A percentile compares a stretch with the other conserved stretches of the same genome.
Conservation (phyloP, 2,329 filamentous ascomycete species). For the Ophiocordyceps camponoti-floridani region DNA sequence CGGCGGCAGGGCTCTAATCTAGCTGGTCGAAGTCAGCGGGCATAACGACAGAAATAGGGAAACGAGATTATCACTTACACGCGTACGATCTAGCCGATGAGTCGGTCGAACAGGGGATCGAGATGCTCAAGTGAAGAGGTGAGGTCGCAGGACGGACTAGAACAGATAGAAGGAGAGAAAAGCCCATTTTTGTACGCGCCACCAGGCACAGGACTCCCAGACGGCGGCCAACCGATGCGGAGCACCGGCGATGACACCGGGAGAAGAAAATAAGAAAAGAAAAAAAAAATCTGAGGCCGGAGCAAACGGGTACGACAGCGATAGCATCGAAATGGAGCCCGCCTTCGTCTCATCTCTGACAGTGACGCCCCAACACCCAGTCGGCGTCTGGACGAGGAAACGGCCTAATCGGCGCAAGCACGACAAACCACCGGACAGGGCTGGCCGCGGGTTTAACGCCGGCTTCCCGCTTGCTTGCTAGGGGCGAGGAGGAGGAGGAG, state of each 20-base stretch:
- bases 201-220: background rate
- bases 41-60: no score
- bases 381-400: no score
- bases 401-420: conserved; percentile 1
- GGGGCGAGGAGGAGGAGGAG: background rate
- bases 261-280: background rate
- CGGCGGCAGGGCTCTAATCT: no score
- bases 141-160: background rate
- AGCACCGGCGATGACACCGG: background rate
- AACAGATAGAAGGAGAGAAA: background rate
- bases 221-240: background rate
- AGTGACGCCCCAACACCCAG: no score
- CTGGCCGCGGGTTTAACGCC: background rate
- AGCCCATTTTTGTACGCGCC: background rate
- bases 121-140: background rate
- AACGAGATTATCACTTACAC: no score
- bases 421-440: conserved; percentile 1
- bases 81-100: no score
- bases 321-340: background rate
- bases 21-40: no score
- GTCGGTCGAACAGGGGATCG: no score
- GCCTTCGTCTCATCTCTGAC: no score
- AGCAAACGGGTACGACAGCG: background rate
- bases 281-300: background rate
- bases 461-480: background rate